Evolutionary conservation across 805 yeast species (phyloP).

Genomic region (Nakazawaea ernobii): DNA sequence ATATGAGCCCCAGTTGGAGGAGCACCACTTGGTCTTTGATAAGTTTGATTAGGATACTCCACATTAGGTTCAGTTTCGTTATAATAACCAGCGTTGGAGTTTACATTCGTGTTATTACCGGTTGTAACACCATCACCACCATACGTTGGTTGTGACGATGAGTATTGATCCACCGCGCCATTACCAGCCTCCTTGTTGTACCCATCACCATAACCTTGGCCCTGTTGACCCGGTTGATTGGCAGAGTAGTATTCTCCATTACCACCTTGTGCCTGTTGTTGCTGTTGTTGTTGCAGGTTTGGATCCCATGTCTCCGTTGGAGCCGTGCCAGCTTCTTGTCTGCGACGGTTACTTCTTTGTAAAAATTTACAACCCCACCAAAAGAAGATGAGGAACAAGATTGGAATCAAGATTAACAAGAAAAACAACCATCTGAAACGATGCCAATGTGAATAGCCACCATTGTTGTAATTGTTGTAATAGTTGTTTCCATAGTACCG

Average conservation of each 20-base stretch:
- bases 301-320: constrained; percentile 7
- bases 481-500: neutral
- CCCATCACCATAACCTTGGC: neutral
- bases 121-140: neutral
- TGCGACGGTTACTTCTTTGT: neutral
- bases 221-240: constrained; percentile 1
- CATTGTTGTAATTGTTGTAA: neutral
- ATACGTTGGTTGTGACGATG: neutral
- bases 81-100: neutral
- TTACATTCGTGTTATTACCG: too few relatives aligned
- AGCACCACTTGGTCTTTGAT: constrained; percentile 8
- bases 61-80: neutral
- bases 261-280: neutral
- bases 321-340: constrained; percentile 5
- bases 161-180: neutral
- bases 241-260: constrained; percentile 3
- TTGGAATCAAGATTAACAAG: constrained; percentile 4
- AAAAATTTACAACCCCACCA: constrained; percentile 1
- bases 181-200: neutral
- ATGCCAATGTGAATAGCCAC: constrained; percentile 1
- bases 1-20: constrained; percentile 1
- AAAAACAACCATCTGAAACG: constrained; percentile 10
- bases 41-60: constrained; percentile 5
- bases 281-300: neutral
- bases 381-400: constrained; percentile 1